These are phyloP conservation scores for Trichoderma citrinoviride DNA, from an alignment of 2,329 filamentous ascomycete genomes.

Conservation along the genomic window DNA sequence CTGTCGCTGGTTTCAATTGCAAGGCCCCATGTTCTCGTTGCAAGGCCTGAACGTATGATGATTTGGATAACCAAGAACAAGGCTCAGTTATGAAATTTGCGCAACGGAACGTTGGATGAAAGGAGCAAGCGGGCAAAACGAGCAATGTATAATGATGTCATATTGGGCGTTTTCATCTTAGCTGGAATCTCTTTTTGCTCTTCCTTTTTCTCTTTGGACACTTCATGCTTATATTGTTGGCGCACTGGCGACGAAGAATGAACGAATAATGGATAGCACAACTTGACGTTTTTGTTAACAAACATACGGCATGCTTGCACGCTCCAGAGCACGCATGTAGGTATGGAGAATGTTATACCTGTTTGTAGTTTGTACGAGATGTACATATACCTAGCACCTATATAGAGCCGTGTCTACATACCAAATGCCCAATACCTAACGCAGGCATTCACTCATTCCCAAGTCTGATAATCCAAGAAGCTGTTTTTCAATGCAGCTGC, in stretches of 20 bases:
- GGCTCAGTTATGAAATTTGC: background rate
- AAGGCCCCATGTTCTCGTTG: background rate
- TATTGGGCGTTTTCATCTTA: background rate
- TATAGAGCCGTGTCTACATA: background rate
- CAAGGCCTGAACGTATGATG: background rate
- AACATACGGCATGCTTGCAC: background rate
- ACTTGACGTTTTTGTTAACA: background rate
- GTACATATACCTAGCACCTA: background rate
- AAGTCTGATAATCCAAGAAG: background rate
- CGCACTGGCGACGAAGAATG: background rate
- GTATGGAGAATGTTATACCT: too few relatives aligned
- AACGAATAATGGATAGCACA: slow-evolving; percentile 1
- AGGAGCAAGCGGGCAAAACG: background rate
- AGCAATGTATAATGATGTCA: slow-evolving; percentile 1
- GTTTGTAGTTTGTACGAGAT: too few relatives aligned
- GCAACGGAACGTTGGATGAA: background rate
- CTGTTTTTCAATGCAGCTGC: background rate
- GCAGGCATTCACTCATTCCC: background rate
- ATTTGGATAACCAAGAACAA: background rate
- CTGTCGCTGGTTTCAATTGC: background rate
- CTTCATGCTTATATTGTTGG: background rate
- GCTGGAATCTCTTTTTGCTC: background rate
- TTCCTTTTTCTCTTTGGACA: background rate
- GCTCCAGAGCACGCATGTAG: background rate
- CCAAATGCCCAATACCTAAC: background rate